phyloP scores from a whole-genome alignment of 768 basidiomycete genomes.

The Serendipita sp. region DNA sequence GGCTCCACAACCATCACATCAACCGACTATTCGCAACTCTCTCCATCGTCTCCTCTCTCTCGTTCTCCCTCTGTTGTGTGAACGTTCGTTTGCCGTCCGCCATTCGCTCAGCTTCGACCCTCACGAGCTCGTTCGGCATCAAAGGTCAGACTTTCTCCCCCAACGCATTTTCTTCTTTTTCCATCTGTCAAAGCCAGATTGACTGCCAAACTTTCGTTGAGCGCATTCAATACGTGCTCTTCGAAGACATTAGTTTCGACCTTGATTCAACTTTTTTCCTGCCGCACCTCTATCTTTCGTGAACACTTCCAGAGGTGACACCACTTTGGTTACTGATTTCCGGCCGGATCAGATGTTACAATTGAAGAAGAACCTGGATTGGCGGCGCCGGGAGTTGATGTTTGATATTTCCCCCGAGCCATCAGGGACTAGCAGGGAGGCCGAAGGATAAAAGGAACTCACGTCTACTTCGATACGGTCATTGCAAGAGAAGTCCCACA shows the following conservation, averaged over 20 bases:
- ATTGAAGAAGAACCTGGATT: slow-evolving; percentile 38
- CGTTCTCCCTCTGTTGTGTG: not conserved
- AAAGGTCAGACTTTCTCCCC: not conserved
- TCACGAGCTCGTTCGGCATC: slow-evolving; percentile 23
- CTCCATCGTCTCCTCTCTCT: not conserved
- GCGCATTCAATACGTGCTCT: slow-evolving; percentile 21
- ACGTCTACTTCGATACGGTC: slow-evolving; percentile 48
- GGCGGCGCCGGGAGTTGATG: slow-evolving; percentile 34
- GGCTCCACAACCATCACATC: not conserved
- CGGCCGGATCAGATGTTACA: slow-evolving; percentile 31
- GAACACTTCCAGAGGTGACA: slow-evolving; percentile 11
- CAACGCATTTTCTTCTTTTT: slow-evolving; percentile 16
- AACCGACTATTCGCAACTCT: not conserved
- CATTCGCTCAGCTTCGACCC: slow-evolving; percentile 7
- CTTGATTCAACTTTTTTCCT: slow-evolving; percentile 49
- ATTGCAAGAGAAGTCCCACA: slow-evolving; percentile 87
- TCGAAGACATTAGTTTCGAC: slow-evolving; percentile 50
- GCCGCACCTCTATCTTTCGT: slow-evolving; percentile 21
- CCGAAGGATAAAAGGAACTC: slow-evolving; percentile 16
- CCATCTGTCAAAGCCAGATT: slow-evolving; percentile 7
- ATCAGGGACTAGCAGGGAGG: not conserved
- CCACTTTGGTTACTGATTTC: slow-evolving; percentile 12
- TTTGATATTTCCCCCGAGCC: slow-evolving; percentile 35
- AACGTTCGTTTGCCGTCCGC: no score
- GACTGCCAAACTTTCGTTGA: slow-evolving; percentile 4